Base-by-base conservation (phyloP, 1,284 basidiomycete genomes). In the Apiotrichum domesticum region DNA sequence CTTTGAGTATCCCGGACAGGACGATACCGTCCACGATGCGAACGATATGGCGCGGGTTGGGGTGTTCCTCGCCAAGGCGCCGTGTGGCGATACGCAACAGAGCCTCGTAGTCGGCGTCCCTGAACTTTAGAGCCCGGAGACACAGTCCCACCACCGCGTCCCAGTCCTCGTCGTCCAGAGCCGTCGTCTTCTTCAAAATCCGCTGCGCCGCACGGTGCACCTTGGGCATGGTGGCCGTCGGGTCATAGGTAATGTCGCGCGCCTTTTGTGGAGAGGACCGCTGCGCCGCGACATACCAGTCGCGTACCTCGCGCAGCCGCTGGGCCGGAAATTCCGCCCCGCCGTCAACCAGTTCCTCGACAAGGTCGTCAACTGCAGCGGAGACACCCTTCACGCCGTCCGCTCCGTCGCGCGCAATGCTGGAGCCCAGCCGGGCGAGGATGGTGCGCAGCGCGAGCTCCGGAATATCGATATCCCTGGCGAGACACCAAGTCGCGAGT, bases 401-500 rank as follows among this genome's bases (percentile, higher is more conserved):
- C 35, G 52, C 33, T 11, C 50, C 54, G 40, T 34, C 13, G 15
- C 39, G 40, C 5, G 6, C 29, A 29, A 51, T 9, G 49, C 46
- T 47, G 14, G 15, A 21, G 37, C 9, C 15, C 5, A 51, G 33
- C 4, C 40, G 50, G 29, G 13, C n/a, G n/a, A 51, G 7, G 8
- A 42, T 33, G 3, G 39, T 41, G 8, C 32, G 49, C 14, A 50
- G 32, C 3, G 39, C 14, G 3, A 21, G 34, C 2, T 47, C 37
- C 2, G 37, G 34, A 15, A 63, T 46, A 9, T 47, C 52, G 33
- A 63, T 46, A 1, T 42, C 54, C 5, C 62, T 58, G 1, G 62
- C 58, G 8, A 63, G 34, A 21, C 58, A 63, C 62, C 58, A 60
- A 0, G 62, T 54, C 3, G 56, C 56, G 1, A 57, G 58, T 4